Evolutionary conservation across 1,284 basidiomycete genomes (phyloP), one percentile per base, ranked within the genome.

Genomic region (Coniferiporia sulphurascens): DNA sequence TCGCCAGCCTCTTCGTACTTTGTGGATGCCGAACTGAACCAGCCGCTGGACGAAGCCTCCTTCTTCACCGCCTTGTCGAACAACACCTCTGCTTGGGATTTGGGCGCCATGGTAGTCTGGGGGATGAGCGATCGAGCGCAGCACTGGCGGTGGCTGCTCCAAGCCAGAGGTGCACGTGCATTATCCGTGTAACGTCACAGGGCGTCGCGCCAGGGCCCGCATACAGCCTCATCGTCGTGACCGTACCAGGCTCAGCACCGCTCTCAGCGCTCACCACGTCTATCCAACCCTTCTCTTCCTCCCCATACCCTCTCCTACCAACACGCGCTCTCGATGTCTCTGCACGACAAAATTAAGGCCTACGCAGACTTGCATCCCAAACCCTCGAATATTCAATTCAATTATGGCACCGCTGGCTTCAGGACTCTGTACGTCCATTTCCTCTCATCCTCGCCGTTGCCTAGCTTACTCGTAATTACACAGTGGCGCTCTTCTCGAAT

Each of bases 351-450:
- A 15, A 72, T 91, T 67, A 76, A 71, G 61, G 64, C 68, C 15
- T 75, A 85, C 49, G 74, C 82, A 36, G 79, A 86, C 60, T 73
- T 74, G 34, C 85, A 92, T 67, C 82, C 81, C 8, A 88, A 90
- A 67, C 85, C 82, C n/a, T 65, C 74, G 7, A 70, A 82, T 57
- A 71, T 87, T 36, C 79, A 73, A 19, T 97, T 89, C 69, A 85
- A 89, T 62, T 98, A 98, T 79, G 95, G 95, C 4, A 98, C 95
- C 0, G 95, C 95, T 52, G 95, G 95, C 12, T 96, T 98, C 77
- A 85, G 95, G 69, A 96, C 93, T 3, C 73, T 89, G 93, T 95
- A 75, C 71, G 91, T 78, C n/a, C 45, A 22, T 60, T 46, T 62
- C 35, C 52, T 56, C 34, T 49, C 48, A 43, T 48, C 22, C 49